A percentile compares a stretch with the other conserved stretches of the same genome.
phyloP scores from a whole-genome alignment of 1,284 basidiomycete genomes.

The Garcileccinum viscosum region DNA sequence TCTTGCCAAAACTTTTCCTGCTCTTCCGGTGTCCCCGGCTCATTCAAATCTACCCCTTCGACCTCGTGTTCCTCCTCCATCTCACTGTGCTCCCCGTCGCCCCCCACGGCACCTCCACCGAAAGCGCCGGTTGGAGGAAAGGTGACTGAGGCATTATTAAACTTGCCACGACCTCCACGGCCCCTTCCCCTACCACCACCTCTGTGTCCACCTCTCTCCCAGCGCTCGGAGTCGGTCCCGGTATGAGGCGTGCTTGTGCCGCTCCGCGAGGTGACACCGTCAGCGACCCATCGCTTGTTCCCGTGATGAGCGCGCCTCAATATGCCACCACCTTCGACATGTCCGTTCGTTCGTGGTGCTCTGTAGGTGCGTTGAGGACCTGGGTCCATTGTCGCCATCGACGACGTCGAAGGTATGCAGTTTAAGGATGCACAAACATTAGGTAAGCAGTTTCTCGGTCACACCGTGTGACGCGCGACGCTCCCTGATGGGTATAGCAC shows the following conservation, averaged over 20 bases:
- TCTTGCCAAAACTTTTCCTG: conserved; percentile 71
- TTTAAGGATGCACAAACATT: not conserved
- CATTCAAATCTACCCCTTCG: conserved; percentile 39
- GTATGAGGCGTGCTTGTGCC: conserved; percentile 43
- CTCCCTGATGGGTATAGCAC: too few species aligned
- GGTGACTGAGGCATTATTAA: conserved; percentile 44
- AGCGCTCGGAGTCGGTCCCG: conserved; percentile 52
- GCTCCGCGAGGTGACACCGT: conserved; percentile 42
- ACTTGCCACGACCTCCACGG: conserved; percentile 46
- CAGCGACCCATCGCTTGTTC: conserved; percentile 64
- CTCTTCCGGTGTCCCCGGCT: conserved; percentile 61
- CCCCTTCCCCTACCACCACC: conserved; percentile 46
- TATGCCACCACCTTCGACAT: conserved; percentile 20
- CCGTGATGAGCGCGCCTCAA: conserved; percentile 39
- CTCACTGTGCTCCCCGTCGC: conserved; percentile 38
- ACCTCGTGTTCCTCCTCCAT: conserved; percentile 34
- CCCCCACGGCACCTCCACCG: conserved; percentile 35
- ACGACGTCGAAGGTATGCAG: conserved; percentile 5
- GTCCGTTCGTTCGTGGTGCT: conserved; percentile 26
- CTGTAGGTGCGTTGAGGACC: conserved; percentile 25
- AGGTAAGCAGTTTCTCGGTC: not conserved
- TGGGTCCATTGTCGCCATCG: conserved; percentile 35
- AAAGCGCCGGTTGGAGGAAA: conserved; percentile 30
- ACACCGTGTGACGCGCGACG: too few species aligned
- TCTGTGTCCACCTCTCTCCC: conserved; percentile 60